Base-by-base conservation (phyloP, 106 monocot species). In the Iris macrosiphon region DNA sequence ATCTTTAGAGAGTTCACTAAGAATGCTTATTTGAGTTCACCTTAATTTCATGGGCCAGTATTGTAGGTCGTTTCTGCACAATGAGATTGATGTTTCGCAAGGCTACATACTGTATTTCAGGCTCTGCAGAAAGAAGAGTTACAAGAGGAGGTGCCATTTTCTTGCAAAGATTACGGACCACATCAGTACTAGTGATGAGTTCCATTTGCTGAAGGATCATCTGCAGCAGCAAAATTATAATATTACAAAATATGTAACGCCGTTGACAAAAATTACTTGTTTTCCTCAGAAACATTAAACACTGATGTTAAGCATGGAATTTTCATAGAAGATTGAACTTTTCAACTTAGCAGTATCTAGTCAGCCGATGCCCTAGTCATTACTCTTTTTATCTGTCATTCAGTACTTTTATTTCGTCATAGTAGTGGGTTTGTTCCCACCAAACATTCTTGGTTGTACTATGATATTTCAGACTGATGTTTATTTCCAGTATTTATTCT, bases 201-300 rank as follows among this genome's bases (percentile, higher is more conserved):
- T 96, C 95, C 95, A 96, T 96, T 72, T 89, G 89, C 57, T 81
- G 82, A 76, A 89, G 79, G 57, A 89, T 96, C 82, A 96, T 96
- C 85, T 89, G 57, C 57, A 77, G 42, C 6, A 75, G 22, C 43
- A 18, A 75, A 59, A 69, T 30, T 22, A 43, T 31, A 16, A 55
- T 26, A 71, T 15, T 38, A 57, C 54, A 38, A 34, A 46, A 43
- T 28, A 1, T 55, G 15, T 42, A 29, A n/a, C n/a, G n/a, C n/a
- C n/a, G n/a, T n/a, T n/a, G n/a, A n/a, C n/a, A n/a, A n/a, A n/a
- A n/a, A n/a, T n/a, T n/a, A n/a, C n/a, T n/a, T n/a, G n/a, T n/a
- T n/a, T n/a, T n/a, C n/a, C n/a, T n/a, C n/a, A n/a, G n/a, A n/a
- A n/a, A n/a, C n/a, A n/a, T n/a, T n/a, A n/a, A n/a, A n/a, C n/a